Conservation (phyloP, 192 early-diverging fungal genomes). For the Coemansia aciculifera region DNA sequence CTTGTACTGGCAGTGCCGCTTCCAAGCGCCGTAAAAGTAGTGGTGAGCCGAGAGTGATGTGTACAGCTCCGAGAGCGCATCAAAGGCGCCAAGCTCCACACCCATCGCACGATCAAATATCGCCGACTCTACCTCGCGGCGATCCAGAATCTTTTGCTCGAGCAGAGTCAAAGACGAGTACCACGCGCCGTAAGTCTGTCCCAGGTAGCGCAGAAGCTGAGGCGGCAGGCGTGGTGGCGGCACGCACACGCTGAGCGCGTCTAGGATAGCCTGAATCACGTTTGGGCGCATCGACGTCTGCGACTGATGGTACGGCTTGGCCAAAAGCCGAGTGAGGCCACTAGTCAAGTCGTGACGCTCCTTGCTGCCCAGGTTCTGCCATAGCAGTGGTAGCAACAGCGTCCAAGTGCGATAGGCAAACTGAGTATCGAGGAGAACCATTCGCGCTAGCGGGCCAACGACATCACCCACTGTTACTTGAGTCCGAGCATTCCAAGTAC, state of each 20-base stretch:
- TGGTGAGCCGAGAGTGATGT: conserved; percentile 81
- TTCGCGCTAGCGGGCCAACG: conserved; percentile 60
- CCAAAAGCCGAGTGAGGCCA: conserved; percentile 78
- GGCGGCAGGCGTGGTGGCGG: conserved; percentile 83
- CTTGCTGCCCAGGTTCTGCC: conserved; percentile 68
- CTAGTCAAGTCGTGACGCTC: conserved; percentile 88
- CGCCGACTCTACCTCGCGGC: conserved; percentile 43
- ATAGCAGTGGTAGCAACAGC: conserved; percentile 78
- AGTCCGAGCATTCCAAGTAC: neutral
- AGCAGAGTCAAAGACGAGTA: conserved; percentile 84
- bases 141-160: conserved; percentile 59
- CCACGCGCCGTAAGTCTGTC: conserved; percentile 92
- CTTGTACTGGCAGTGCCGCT: conserved; percentile 79
- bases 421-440: conserved; percentile 66
- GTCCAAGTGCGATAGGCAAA: conserved; percentile 82
- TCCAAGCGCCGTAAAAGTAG: conserved; percentile 92
- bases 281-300: conserved; percentile 86
- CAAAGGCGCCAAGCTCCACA: conserved; percentile 83
- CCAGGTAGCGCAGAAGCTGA: conserved; percentile 89
- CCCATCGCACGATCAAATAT: conserved; percentile 57
- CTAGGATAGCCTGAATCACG: conserved; percentile 89
- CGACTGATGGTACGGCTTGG: conserved; percentile 85
- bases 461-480: conserved; percentile 34
- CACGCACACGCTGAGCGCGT: conserved; percentile 75
- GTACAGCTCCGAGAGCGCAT: conserved; percentile 88